Evolutionary conservation across 2,329 filamentous ascomycete species (phyloP), one percentile per base, ranked within the genome.

Genomic region (Dothistroma pini): DNA sequence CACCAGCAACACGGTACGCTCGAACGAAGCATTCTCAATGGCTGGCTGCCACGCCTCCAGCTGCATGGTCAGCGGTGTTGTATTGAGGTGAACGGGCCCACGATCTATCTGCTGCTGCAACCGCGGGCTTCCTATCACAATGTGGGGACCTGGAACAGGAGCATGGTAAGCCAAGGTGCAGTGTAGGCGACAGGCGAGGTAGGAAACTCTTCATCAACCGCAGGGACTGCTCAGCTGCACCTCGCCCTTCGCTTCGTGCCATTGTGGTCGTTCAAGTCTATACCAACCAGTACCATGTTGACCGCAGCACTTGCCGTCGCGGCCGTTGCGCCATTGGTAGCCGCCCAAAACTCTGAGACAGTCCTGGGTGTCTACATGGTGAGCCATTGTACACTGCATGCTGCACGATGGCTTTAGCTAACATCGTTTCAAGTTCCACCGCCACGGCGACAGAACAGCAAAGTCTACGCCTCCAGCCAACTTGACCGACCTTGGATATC

Each of bases 381-480:
- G 11, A 16, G 51, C 5, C 21, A 25, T 31, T 19, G 10, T 25
- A 11, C 10, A 29, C 21, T 29, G 19, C 48, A 29, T 51, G 7
- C 10, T 7, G 21, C 48, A n/a, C n/a, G 6, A 31, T 5, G 51
- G 7, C 25, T 19, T 8, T 10, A 21, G 12, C 29, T 53, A 19
- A 53, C 31, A 16, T 11, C 11, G 12, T 31, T 0, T n/a, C n/a
- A 12, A 53, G 51, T 96, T 96, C 65, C 86, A 91, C 69, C 89
- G 93, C 51, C 93, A 97, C 78, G 93, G 93, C 60, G 93, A 97
- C 76, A 86, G 93, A 59, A 93, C 91, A 0, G 79, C 90, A 65
- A 96, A 96, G 79, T 81, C 85, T 19, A 86, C 85, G 64, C 80
- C 86, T 51, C 89, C 89, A 12, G 86, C 90, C 31, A 83, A 83